A percentile compares a stretch with the other conserved stretches of the same genome.
Conservation (phyloP, 2,329 filamentous ascomycete genomes). For the Talaromyces sp. region DNA sequence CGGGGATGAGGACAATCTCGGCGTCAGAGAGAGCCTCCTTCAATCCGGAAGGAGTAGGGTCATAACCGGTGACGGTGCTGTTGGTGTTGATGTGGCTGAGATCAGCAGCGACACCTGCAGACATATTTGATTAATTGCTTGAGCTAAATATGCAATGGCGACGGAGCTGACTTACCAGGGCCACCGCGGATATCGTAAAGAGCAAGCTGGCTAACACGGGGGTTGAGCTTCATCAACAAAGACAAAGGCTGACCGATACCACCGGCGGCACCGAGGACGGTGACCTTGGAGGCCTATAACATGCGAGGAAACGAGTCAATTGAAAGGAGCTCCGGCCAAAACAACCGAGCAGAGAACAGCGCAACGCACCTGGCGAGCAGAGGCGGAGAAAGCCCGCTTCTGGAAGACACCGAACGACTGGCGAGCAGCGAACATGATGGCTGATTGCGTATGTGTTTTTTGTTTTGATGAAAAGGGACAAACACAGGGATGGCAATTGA, state of each 20-base stretch:
- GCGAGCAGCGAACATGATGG: slow-evolving; percentile 71
- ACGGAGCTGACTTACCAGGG: slow-evolving; percentile 61
- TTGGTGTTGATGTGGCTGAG: slow-evolving; percentile 99
- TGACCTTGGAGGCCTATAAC: slow-evolving; percentile 85
- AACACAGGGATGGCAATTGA: slow-evolving; percentile 12
- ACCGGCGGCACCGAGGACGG: slow-evolving; percentile 92
- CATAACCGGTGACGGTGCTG: slow-evolving; percentile 87
- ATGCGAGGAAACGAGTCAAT: background rate
- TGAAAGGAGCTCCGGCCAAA: background rate
- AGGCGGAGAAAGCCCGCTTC: slow-evolving; percentile 76
- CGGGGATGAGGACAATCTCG: slow-evolving; percentile 95
- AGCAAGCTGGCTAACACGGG: slow-evolving; percentile 84
- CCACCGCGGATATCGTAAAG: slow-evolving; percentile 96
- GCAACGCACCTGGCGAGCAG: slow-evolving; percentile 67
- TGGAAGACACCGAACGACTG: slow-evolving; percentile 56
- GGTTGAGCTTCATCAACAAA: slow-evolving; percentile 97
- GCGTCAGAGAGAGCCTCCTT: slow-evolving; percentile 75
- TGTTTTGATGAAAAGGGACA: slow-evolving; percentile 2
- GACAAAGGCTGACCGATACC: slow-evolving; percentile 98
- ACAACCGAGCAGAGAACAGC: slow-evolving; percentile 27
- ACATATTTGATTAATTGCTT: background rate
- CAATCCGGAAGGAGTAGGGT: slow-evolving; percentile 71
- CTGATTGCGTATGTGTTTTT: slow-evolving; percentile 1
- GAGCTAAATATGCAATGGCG: background rate
- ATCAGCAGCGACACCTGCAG: slow-evolving; percentile 89